A percentile compares a stretch with the other conserved stretches of the same genome.
These are phyloP conservation scores for Linum lewisii DNA, from an alignment of 345 rosid species.

Conservation along the genomic window DNA sequence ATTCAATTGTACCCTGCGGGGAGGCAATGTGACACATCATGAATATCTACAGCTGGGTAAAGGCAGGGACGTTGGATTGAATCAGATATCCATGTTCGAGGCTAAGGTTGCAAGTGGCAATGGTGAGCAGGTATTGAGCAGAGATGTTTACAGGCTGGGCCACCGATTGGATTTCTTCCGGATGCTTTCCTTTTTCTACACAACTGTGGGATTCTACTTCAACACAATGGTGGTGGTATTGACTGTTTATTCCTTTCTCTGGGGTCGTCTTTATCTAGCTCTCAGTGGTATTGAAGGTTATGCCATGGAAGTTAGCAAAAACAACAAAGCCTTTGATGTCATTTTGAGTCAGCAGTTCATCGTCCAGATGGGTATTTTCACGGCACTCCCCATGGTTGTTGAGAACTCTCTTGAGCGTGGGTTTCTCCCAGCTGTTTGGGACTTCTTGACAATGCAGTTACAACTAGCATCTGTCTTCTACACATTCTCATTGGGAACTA, in stretches of 20 bases:
- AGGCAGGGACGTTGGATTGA: slow-evolving; percentile 98
- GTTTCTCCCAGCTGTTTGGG: slow-evolving; percentile 87
- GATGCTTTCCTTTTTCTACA: slow-evolving; percentile 91
- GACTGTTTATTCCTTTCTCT: slow-evolving; percentile 72
- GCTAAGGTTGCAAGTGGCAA: slow-evolving; percentile 99
- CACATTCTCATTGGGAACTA: slow-evolving; percentile 95
- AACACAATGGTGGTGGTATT: slow-evolving; percentile 87
- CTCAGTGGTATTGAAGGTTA: slow-evolving; percentile 58
- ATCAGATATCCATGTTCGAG: slow-evolving; percentile 96
- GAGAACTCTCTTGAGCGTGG: slow-evolving; percentile 95
- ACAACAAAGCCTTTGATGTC: slow-evolving; percentile 47
- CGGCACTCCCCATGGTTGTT: slow-evolving; percentile 95
- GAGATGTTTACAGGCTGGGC: slow-evolving; percentile 94
- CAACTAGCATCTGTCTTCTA: slow-evolving; percentile 94
- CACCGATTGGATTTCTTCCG: slow-evolving; percentile 95
- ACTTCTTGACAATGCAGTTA: slow-evolving; percentile 88
- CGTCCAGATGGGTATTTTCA: slow-evolving; percentile 82
- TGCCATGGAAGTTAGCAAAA: slow-evolving; percentile 37
- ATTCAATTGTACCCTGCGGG: slow-evolving; percentile 92
- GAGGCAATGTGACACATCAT: slow-evolving; percentile 97
- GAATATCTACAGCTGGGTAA: slow-evolving; percentile 96
- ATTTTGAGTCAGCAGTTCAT: slow-evolving; percentile 83
- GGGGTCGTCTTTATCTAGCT: not conserved
- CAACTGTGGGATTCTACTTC: slow-evolving; percentile 88
- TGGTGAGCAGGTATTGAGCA: slow-evolving; percentile 94